Evolutionary conservation across 768 basidiomycete species (phyloP).

Genomic region (Russula emetica): DNA sequence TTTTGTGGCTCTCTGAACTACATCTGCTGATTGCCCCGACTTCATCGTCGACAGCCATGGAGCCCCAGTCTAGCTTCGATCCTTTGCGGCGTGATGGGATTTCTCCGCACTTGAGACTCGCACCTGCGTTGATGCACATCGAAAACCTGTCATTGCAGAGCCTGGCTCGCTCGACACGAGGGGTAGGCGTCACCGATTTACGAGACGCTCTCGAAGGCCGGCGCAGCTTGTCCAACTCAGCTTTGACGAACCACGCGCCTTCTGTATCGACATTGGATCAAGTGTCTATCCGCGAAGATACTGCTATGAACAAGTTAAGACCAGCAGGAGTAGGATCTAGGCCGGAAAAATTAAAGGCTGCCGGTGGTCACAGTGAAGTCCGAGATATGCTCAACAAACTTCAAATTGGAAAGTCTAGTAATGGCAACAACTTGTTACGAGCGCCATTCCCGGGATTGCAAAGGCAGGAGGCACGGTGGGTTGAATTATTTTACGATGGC

Average conservation of each 20-base stretch:
- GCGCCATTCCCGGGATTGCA: slow-evolving; percentile 62
- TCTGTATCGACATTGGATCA: slow-evolving; percentile 78
- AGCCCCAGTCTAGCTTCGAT: slow-evolving; percentile 51
- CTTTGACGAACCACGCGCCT: slow-evolving; percentile 54
- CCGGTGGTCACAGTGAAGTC: slow-evolving; percentile 63
- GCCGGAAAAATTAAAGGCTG: slow-evolving; percentile 45
- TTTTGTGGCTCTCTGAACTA: neutral
- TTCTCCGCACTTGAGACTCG: slow-evolving; percentile 72
- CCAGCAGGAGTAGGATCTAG: slow-evolving; percentile 55
- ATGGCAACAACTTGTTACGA: slow-evolving; percentile 54
- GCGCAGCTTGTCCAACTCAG: slow-evolving; percentile 75
- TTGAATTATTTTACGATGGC: neutral
- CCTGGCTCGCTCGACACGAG: slow-evolving; percentile 69
- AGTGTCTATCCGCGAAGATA: slow-evolving; percentile 42
- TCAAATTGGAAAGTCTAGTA: slow-evolving; percentile 72
- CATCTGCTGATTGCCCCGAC: neutral
- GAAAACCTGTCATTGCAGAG: slow-evolving; percentile 88
- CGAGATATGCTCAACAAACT: slow-evolving; percentile 75
- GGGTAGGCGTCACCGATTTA: slow-evolving; percentile 83
- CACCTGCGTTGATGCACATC: slow-evolving; percentile 84
- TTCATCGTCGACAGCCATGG: slow-evolving; percentile 44
- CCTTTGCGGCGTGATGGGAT: slow-evolving; percentile 61
- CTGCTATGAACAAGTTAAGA: slow-evolving; percentile 40
- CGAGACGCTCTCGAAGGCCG: slow-evolving; percentile 86
- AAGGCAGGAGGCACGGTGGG: slow-evolving; percentile 43